Evolutionary conservation across 352 stramenopile species (phyloP), one percentile per base, ranked within the genome.

Genomic region (Globisporangium paroecandrum): DNA sequence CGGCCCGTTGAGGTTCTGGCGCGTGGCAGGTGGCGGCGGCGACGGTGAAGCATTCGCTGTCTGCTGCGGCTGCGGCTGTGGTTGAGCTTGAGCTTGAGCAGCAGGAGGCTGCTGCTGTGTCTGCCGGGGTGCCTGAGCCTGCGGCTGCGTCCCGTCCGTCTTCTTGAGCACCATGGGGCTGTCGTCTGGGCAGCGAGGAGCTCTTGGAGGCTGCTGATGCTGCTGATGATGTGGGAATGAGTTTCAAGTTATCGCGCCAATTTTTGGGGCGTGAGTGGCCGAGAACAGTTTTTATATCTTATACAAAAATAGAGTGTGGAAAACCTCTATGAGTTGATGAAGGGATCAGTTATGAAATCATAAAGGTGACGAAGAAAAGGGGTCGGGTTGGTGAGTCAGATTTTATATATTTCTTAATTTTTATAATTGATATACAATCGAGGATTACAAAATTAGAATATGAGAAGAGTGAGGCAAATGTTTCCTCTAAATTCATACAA

Each of bases 241-340:
- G 22, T 65, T 65, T 65, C 38, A 59, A 41, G 20, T 29, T 29
- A 22, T 58, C 51, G 51, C 53, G 53, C 53, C 24, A 58, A 58
- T 22, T 58, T 58, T 58, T 18, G 12, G 12, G 32, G 32, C 7
- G 54, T 7, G 54, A 41, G 43, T 57, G 59, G 41, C 41, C 7
- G 25, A 57, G 38, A 36, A 9, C 18, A 29, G 24, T 57, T 65
- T 65, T 65, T 65, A 65, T 56, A 65, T 65, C 27, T 65, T 55
- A 15, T 65, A 65, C 41, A 65, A 65, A 65, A 65, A 46, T 65
- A 65, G 41, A 65, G 43, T 65, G 27, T 15, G 13, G 12, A 64
- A 55, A 55, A 65, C 59, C 59, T 65, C 18, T 56, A 34, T 38
- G 25, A 57, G 4, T 22, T 65, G 34, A 65, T 65, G 38, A 9